phyloP scores from a whole-genome alignment of 2,329 filamentous ascomycete species.

The Colletotrichum chrysophilum region DNA sequence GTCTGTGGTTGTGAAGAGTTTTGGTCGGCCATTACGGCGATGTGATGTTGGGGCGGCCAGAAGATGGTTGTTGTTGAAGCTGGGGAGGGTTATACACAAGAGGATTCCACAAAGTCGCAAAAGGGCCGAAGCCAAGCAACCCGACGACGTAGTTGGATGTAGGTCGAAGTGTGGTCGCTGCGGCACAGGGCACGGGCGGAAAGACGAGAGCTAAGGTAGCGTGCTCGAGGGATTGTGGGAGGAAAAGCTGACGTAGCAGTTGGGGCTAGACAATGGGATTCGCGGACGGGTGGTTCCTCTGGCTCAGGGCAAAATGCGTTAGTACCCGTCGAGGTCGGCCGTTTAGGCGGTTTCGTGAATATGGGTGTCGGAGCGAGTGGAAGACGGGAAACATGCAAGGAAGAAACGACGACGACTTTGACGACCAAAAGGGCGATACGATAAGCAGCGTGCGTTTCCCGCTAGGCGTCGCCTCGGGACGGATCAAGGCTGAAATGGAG shows the following conservation, averaged over 20 bases:
- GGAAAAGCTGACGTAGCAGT: slow-evolving; percentile 14
- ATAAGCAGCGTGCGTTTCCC: neutral
- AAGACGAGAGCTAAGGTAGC: slow-evolving; percentile 1
- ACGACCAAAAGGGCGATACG: neutral
- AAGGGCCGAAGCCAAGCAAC: slow-evolving; percentile 15
- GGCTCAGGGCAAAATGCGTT: neutral
- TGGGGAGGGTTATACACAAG: neutral
- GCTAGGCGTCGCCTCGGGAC: neutral
- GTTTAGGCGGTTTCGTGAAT: neutral
- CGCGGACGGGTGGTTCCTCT: neutral
- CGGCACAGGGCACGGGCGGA: neutral
- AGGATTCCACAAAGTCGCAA: neutral
- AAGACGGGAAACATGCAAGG: neutral
- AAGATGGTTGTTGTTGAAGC: neutral
- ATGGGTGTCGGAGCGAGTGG: neutral
- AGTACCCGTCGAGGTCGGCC: neutral
- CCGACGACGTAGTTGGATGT: slow-evolving; percentile 1
- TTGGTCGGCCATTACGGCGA: slow-evolving; percentile 17
- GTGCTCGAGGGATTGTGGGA: neutral
- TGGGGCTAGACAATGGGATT: neutral
- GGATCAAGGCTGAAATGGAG: neutral
- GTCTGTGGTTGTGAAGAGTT: slow-evolving; percentile 12
- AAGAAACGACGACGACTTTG: neutral
- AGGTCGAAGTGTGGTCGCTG: neutral
- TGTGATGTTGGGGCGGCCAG: neutral